Percentiles rank a stretch among this genome's conserved stretches.
These are phyloP conservation scores for Passalora sequoiae DNA, from an alignment of 2,329 filamentous ascomycete species.

Conservation along the genomic window DNA sequence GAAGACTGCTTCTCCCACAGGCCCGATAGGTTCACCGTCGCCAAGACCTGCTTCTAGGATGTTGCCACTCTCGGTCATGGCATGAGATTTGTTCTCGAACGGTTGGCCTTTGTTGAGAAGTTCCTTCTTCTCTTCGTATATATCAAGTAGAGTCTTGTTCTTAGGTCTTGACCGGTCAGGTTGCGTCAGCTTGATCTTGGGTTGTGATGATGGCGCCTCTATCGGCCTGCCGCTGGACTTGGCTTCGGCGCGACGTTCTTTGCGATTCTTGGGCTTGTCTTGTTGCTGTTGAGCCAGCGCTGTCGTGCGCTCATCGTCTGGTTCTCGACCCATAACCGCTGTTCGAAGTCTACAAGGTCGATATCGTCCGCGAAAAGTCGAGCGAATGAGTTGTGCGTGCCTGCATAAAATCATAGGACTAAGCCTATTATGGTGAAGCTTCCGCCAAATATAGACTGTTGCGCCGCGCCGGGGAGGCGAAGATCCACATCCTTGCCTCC, in stretches of 20 bases:
- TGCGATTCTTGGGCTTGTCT: constrained; percentile 39
- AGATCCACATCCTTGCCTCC: not conserved
- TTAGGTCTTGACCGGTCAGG: constrained; percentile 61
- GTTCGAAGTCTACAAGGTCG: no score
- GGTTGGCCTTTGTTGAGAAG: constrained; percentile 45
- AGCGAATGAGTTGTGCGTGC: no score
- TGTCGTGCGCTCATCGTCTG: not conserved
- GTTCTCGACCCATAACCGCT: not conserved
- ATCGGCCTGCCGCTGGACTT: constrained; percentile 35
- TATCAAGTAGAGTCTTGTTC: constrained; percentile 65
- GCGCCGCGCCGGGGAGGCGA: not conserved
- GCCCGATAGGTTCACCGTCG: constrained; percentile 43
- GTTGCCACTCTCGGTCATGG: constrained; percentile 32
- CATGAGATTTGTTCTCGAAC: constrained; percentile 40
- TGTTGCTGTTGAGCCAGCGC: constrained; percentile 5
- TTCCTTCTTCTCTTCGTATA: constrained; percentile 59
- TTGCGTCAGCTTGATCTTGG: constrained; percentile 59
- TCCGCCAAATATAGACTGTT: not conserved
- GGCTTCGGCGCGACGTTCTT: constrained; percentile 40
- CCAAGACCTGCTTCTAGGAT: constrained; percentile 34
- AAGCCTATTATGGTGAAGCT: not conserved
- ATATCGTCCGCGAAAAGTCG: no score
- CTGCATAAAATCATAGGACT: no score
- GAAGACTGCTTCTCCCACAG: constrained; percentile 45
- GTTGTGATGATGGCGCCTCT: constrained; percentile 38